Evolutionary conservation across 1,284 basidiomycete species (phyloP).

Genomic region (Rhodotorula glutinis): DNA sequence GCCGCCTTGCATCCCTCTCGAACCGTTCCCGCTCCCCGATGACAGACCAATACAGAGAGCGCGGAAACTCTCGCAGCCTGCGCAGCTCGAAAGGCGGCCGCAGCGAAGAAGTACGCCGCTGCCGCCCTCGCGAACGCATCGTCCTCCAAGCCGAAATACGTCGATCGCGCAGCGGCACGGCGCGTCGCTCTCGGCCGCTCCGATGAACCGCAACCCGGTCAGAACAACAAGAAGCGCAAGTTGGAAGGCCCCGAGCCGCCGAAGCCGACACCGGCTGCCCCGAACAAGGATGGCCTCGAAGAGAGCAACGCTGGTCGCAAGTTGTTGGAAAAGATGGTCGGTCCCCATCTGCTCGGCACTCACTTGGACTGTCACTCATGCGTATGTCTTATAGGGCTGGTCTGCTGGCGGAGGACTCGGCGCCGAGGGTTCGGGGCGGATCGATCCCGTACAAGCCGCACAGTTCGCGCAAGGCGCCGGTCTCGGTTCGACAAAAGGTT

Average conservation of each 20-base stretch:
- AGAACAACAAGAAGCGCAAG: constrained; percentile 45
- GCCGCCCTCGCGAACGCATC: constrained; percentile 53
- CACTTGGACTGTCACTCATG: background rate
- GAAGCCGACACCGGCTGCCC: constrained; percentile 56
- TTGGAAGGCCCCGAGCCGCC: constrained; percentile 64
- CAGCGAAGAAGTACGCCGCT: constrained; percentile 64
- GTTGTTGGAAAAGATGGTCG: constrained; percentile 78
- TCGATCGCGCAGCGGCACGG: constrained; percentile 85
- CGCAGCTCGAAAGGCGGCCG: constrained; percentile 17
- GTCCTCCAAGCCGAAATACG: constrained; percentile 64
- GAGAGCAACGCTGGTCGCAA: constrained; percentile 82
- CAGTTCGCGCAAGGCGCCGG: constrained; percentile 82
- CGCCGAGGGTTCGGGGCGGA: constrained; percentile 66
- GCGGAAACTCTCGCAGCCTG: constrained; percentile 27
- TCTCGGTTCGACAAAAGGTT: constrained; percentile 77
- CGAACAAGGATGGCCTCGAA: constrained; percentile 67
- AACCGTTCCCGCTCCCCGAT: background rate
- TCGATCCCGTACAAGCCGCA: constrained; percentile 79
- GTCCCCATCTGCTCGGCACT: too few species aligned
- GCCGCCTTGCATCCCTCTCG: background rate
- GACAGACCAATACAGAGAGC: constrained; percentile 42
- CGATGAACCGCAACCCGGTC: constrained; percentile 67
- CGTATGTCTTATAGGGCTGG: constrained; percentile 61
- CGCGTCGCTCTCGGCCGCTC: constrained; percentile 80
- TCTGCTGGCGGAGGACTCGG: constrained; percentile 82